These are phyloP conservation scores for Cystobasidium ongulense DNA, from an alignment of 768 basidiomycete species.

Conservation along the genomic window DNA sequence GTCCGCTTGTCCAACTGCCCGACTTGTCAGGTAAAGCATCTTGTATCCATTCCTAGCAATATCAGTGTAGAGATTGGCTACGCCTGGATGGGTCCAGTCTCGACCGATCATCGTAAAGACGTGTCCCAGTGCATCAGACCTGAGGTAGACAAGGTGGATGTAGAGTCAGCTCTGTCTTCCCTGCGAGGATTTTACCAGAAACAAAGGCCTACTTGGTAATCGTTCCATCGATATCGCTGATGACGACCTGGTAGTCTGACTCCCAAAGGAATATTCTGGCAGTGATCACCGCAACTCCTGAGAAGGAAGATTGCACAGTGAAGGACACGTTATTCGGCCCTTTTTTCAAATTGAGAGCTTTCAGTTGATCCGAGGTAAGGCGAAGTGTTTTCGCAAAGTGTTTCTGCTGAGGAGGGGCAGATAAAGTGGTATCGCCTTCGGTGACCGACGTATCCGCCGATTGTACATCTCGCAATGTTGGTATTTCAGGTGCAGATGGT, in stretches of 20 bases:
- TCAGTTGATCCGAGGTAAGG: conserved; percentile 91
- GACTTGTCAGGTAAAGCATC: conserved; percentile 92
- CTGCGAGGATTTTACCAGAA: background rate
- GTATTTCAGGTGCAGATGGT: background rate
- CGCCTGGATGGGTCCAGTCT: conserved; percentile 96
- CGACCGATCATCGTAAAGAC: conserved; percentile 95
- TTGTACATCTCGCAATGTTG: background rate
- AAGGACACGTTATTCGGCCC: conserved; percentile 90
- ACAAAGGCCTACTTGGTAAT: conserved; percentile 73
- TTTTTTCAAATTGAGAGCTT: conserved; percentile 70
- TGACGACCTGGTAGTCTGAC: conserved; percentile 74
- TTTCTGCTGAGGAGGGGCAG: conserved; percentile 38
- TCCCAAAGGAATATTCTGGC: conserved; percentile 96
- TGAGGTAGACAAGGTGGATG: conserved; percentile 44
- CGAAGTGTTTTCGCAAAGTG: conserved; percentile 86
- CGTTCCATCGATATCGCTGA: conserved; percentile 97
- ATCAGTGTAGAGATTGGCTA: conserved; percentile 94
- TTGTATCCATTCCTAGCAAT: conserved; percentile 93
- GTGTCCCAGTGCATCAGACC: conserved; percentile 91
- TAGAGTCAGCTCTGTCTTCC: background rate
- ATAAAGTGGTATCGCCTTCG: background rate
- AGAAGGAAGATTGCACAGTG: conserved; percentile 68
- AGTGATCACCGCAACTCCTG: conserved; percentile 63
- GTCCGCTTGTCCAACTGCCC: conserved; percentile 96
- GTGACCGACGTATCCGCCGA: background rate